phyloP scores from a whole-genome alignment of 768 basidiomycete genomes.

The Pleurotus platypus region DNA sequence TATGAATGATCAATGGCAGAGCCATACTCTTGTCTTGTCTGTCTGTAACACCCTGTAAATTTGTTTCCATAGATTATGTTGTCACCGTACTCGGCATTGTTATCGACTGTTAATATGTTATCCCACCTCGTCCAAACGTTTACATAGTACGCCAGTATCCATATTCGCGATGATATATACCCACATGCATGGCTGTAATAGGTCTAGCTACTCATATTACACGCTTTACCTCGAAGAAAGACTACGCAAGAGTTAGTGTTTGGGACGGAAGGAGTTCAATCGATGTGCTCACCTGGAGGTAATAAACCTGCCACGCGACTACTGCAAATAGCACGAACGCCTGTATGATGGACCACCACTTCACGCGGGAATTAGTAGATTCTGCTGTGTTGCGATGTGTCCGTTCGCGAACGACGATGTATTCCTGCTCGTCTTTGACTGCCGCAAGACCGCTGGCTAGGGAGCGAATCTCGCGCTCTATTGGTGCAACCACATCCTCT shows the following conservation, averaged over 20 bases:
- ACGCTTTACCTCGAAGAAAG: slow-evolving; percentile 90
- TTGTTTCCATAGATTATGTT: slow-evolving; percentile 7
- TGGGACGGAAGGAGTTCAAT: no score
- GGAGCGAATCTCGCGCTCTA: slow-evolving; percentile 91
- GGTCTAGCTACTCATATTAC: slow-evolving; percentile 53
- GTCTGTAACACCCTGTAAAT: neutral
- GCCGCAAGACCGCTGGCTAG: slow-evolving; percentile 77
- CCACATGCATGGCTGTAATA: neutral
- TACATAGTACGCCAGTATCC: neutral
- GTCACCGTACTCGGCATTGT: slow-evolving; percentile 3
- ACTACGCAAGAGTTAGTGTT: slow-evolving; percentile 25
- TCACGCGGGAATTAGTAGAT: slow-evolving; percentile 91
- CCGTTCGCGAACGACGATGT: slow-evolving; percentile 91
- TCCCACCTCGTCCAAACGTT: no score
- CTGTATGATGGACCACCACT: slow-evolving; percentile 98
- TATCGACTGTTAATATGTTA: neutral
- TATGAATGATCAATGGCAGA: neutral
- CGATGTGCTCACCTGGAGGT: slow-evolving; percentile 68
- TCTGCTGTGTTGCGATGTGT: slow-evolving; percentile 93
- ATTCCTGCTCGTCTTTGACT: slow-evolving; percentile 99
- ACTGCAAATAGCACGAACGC: slow-evolving; percentile 82
- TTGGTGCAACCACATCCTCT: slow-evolving; percentile 82
- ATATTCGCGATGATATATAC: neutral
- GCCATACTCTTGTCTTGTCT: neutral
- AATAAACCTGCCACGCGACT: slow-evolving; percentile 97